Evolutionary conservation across 2,329 filamentous ascomycete genomes (phyloP), one percentile per base, ranked within the genome.

Genomic region (Sporothrix variecibatus): DNA sequence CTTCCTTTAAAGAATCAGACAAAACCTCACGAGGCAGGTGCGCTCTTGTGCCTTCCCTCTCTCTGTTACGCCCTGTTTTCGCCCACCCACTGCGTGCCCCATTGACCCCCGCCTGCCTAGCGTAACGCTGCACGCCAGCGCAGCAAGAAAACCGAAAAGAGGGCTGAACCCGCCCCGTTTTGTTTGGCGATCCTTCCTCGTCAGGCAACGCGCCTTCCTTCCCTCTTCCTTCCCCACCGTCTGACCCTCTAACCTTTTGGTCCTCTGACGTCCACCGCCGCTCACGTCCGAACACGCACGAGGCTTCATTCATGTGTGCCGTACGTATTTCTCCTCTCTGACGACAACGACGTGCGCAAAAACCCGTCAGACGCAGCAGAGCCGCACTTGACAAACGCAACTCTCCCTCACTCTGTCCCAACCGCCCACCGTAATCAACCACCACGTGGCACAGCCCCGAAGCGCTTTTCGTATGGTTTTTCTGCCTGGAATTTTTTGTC

Each of bases 381-480:
- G 43, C 43, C 43, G 43, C 43, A 49, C 43, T 43, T 38, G 38
- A 9, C 38, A 38, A 38, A 38, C n/a, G n/a, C n/a, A 38, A 38
- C 9, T 38, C 38, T 38, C 12, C 9, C 40, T 20, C 31, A 7
- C n/a, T 56, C 28, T 56, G 7, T 12, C 12, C 23, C 58, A 62
- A 62, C 60, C 8, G 23, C 20, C 67, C 49, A 58, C 49, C 40
- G 28, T 40, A 46, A 23, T n/a, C 28, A 56, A 53, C 49, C 67
- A 70, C 67, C 67, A 70, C 67, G 67, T 70, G 67, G 67, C 49
- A 23, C 49, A 40, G 67, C 67, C 67, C 51, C 51, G 23, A 51
- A 56, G 26, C 51, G 11, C 51, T 28, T 28, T 56, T 23, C 9
- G 6, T 2, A 17, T 3, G 28, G 38, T 28, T 56, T 56, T 20